A percentile compares a stretch with the other conserved stretches of the same genome.
phyloP scores from a whole-genome alignment of 306 rosid species.

The Dryas octopetala region DNA sequence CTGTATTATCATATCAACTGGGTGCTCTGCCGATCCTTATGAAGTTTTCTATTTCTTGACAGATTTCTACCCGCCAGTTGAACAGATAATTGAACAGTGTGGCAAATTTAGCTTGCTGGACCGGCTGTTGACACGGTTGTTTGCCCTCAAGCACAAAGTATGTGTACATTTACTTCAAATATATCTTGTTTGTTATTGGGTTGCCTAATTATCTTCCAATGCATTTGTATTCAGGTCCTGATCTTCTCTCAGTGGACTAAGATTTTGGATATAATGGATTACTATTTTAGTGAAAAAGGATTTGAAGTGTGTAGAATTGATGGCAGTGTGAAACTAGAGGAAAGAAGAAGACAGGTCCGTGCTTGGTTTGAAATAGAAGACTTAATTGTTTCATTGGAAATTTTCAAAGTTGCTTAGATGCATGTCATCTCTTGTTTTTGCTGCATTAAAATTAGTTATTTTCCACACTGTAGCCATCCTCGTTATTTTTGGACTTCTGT shows the following conservation, averaged over 20 bases:
- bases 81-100: slow-evolving; percentile 78
- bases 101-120: slow-evolving; percentile 87
- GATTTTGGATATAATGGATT: slow-evolving; percentile 86
- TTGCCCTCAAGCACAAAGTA: slow-evolving; percentile 79
- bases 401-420: neutral
- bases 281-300: slow-evolving; percentile 85
- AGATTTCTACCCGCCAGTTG: slow-evolving; percentile 71
- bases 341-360: slow-evolving; percentile 79
- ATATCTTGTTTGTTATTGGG: slow-evolving; percentile 21
- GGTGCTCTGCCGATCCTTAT: slow-evolving; percentile 16
- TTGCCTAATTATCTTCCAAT: slow-evolving; percentile 24
- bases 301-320: slow-evolving; percentile 89
- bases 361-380: slow-evolving; percentile 10
- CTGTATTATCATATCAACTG: slow-evolving; percentile 13
- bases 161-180: slow-evolving; percentile 17
- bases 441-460: neutral
- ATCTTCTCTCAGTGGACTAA: slow-evolving; percentile 90
- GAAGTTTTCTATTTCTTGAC: slow-evolving; percentile 22
- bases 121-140: slow-evolving; percentile 58
- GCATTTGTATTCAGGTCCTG: slow-evolving; percentile 62
- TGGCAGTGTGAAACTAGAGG: slow-evolving; percentile 72
- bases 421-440: neutral
- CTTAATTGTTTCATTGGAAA: neutral
- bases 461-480: neutral
- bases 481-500: neutral